A percentile compares a stretch with the other conserved stretches of the same genome.
Evolutionary conservation across 2,329 filamentous ascomycete species (phyloP).

Genomic region (Raffaelea albimanens): DNA sequence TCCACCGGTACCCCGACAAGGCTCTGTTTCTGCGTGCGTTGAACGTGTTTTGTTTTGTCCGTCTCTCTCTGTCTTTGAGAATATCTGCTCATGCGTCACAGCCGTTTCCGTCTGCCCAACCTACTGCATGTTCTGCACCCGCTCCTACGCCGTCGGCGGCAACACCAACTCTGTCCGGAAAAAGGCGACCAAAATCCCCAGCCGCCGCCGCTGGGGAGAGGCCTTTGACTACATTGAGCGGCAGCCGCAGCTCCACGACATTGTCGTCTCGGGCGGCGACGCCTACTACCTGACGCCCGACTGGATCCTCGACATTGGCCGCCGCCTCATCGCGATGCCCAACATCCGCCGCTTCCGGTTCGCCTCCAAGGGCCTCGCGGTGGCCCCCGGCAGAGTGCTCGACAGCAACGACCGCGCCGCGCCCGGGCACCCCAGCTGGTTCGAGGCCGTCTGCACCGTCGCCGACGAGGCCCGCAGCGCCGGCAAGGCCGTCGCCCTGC

Average conservation of each 20-base stretch:
- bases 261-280: slow-evolving; percentile 56
- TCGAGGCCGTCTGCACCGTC: slow-evolving; percentile 39
- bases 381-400: slow-evolving; percentile 45
- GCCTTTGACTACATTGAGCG: slow-evolving; percentile 47
- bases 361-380: slow-evolving; percentile 52
- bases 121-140: slow-evolving; percentile 54
- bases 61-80: too few relatives aligned
- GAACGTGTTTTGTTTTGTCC: too few relatives aligned
- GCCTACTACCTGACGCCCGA: slow-evolving; percentile 46
- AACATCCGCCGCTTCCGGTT: slow-evolving; percentile 52
- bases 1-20: too few relatives aligned
- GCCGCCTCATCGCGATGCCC: slow-evolving; percentile 44
- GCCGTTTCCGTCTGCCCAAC: too few relatives aligned
- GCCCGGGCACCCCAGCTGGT: too few relatives aligned
- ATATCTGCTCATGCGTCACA: too few relatives aligned
- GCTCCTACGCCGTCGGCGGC: slow-evolving; percentile 48
- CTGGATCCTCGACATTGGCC: slow-evolving; percentile 42
- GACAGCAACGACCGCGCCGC: slow-evolving; percentile 35
- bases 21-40: too few relatives aligned
- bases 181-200: slow-evolving; percentile 32
- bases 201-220: slow-evolving; percentile 37
- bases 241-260: slow-evolving; percentile 40
- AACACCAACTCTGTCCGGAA: slow-evolving; percentile 42
- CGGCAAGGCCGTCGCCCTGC: slow-evolving; percentile 51
- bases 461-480: slow-evolving; percentile 37